Evolutionary conservation across 1,139 yeast genomes (phyloP).

Genomic region (Lodderomyces theae): DNA sequence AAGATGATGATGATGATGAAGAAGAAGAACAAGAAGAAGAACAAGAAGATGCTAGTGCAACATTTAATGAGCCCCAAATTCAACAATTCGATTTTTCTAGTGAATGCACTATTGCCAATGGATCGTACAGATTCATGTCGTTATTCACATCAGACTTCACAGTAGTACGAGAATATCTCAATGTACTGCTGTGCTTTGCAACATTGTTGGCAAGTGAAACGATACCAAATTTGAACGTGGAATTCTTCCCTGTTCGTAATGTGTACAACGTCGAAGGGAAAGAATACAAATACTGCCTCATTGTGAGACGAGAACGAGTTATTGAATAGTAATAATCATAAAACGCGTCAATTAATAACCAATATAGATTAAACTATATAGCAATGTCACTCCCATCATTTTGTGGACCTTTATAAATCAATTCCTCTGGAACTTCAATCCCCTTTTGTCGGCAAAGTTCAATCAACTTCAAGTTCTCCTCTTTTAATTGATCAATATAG

Average conservation of each 20-base stretch:
- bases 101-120: slow-evolving; percentile 15
- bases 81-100: slow-evolving; percentile 13
- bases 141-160: slow-evolving; percentile 20
- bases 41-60: slow-evolving; percentile 1
- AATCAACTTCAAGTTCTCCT: slow-evolving; percentile 37
- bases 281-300: slow-evolving; percentile 21
- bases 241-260: slow-evolving; percentile 26
- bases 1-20: slow-evolving; percentile 41
- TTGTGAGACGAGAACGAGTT: slow-evolving; percentile 20
- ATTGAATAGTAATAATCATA: background rate
- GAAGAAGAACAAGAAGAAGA: slow-evolving; percentile 10
- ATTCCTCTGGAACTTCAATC: slow-evolving; percentile 37
- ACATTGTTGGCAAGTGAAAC: slow-evolving; percentile 2
- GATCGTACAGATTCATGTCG: slow-evolving; percentile 10
- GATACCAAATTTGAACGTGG: slow-evolving; percentile 12
- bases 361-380: slow-evolving; percentile 7
- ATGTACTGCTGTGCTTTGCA: background rate
- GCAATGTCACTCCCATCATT: slow-evolving; percentile 20
- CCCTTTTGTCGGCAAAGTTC: slow-evolving; percentile 36
- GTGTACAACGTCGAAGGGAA: slow-evolving; percentile 22
- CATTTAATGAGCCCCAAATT: background rate
- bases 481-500: slow-evolving; percentile 40
- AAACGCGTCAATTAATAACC: background rate
- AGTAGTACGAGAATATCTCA: slow-evolving; percentile 10
- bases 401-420: slow-evolving; percentile 39